Evolutionary conservation across 2,329 filamentous ascomycete species (phyloP).

Genomic region (Diaporthe humulicola): DNA sequence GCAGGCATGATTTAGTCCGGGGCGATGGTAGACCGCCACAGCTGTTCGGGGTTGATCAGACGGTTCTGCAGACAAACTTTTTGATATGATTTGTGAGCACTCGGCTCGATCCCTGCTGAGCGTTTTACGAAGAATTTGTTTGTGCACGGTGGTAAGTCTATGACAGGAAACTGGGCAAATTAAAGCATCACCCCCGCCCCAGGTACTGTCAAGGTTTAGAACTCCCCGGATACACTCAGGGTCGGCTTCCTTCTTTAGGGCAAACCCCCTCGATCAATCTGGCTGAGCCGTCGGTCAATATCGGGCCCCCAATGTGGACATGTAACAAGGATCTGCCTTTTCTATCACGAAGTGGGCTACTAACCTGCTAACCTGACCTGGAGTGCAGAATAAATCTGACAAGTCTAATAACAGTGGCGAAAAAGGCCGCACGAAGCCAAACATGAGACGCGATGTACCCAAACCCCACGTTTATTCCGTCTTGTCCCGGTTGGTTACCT

Average conservation of each 20-base stretch:
- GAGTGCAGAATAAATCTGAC: neutral
- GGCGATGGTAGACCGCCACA: neutral
- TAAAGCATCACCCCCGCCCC: neutral
- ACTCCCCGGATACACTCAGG: neutral
- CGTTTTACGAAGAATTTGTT: neutral
- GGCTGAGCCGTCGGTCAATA: neutral
- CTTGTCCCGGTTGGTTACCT: neutral
- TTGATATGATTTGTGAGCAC: neutral
- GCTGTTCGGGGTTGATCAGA: neutral
- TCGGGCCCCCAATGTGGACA: neutral
- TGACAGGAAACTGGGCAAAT: neutral
- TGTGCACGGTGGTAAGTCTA: neutral
- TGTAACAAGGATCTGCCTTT: neutral
- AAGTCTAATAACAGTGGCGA: neutral
- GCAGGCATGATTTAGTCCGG: neutral
- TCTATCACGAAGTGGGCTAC: neutral
- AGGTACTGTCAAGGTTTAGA: neutral
- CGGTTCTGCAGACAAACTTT: neutral
- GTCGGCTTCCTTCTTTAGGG: neutral
- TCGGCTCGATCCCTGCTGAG: neutral
- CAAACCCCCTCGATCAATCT: neutral
- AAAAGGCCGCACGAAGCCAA: neutral
- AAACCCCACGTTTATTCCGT: neutral
- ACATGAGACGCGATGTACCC: neutral
- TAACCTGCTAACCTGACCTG: neutral